Conservation (phyloP, 441 rosid species). For the Mallotus repandus region DNA sequence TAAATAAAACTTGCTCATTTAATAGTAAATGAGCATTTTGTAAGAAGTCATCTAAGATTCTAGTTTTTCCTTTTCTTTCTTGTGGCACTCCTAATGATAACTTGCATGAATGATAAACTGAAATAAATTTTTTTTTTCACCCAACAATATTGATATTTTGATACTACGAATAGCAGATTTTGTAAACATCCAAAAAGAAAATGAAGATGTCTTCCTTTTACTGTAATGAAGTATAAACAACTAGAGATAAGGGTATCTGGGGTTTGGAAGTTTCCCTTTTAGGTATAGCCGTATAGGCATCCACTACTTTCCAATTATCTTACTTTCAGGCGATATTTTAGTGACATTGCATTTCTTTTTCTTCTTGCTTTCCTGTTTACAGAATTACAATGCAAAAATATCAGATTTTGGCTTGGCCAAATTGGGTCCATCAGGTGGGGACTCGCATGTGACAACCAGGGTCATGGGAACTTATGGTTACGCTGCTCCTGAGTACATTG, state of each 20-base stretch:
- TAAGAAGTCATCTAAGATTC: not conserved
- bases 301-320: not conserved
- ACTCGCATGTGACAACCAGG: conserved; percentile 76
- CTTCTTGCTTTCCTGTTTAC: conserved; percentile 17
- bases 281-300: not conserved
- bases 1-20: not conserved
- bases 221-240: not conserved
- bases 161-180: not conserved
- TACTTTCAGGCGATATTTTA: not conserved
- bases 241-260: not conserved
- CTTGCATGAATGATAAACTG: not conserved
- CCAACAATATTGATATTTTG: not conserved
- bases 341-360: not conserved
- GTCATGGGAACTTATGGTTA: conserved; percentile 87
- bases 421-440: conserved; percentile 79
- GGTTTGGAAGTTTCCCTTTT: not conserved
- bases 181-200: no score
- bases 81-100: conserved; percentile 9
- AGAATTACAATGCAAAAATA: conserved; percentile 74
- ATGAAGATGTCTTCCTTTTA: not conserved
- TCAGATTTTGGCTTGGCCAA: conserved; percentile 92
- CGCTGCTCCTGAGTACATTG: conserved; percentile 84
- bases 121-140: not conserved
- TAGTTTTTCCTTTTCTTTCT: not conserved
- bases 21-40: not conserved